Conservation (phyloP, 139 green algal genomes). For the Picochlorum sp. region DNA sequence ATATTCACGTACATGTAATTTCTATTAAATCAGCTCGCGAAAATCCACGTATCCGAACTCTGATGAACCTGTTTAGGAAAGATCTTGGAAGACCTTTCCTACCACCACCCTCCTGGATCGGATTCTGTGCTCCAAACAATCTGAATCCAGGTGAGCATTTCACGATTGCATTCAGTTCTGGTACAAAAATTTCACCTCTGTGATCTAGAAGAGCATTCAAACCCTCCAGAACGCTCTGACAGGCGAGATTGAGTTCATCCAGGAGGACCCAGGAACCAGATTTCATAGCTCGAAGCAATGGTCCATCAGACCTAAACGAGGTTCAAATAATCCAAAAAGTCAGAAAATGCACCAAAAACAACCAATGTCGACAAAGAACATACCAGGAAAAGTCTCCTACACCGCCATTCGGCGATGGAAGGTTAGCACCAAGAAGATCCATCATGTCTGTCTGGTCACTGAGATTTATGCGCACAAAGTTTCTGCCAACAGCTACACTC, state of each 20-base stretch:
- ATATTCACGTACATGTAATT: constrained; percentile 43
- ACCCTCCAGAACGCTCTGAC: constrained; percentile 87
- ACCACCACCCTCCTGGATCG: constrained; percentile 82
- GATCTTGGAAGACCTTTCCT: constrained; percentile 90
- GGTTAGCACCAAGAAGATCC: constrained; percentile 93
- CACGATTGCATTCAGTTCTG: constrained; percentile 78
- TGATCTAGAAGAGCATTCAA: constrained; percentile 96
- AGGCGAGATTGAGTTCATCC: constrained; percentile 97
- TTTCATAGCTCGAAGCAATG: constrained; percentile 83
- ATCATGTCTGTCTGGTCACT: constrained; percentile 98
- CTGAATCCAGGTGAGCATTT: constrained; percentile 62
- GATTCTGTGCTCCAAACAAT: constrained; percentile 89
- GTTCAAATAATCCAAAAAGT: constrained; percentile 17
- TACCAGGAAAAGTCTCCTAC: constrained; percentile 83
- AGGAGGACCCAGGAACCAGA: constrained; percentile 90
- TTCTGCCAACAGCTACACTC: constrained; percentile 49
- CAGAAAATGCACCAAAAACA: neutral
- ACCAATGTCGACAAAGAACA: neutral
- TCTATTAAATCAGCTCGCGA: constrained; percentile 57
- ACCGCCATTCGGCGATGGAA: constrained; percentile 70
- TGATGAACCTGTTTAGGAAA: constrained; percentile 96
- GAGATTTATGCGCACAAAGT: constrained; percentile 92
- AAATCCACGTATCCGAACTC: constrained; percentile 83
- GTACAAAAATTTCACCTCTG: constrained; percentile 86
- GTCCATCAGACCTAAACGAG: constrained; percentile 58